Base-by-base conservation (phyloP, 2,329 filamentous ascomycete species). In the Aspergillaceae sp. region DNA sequence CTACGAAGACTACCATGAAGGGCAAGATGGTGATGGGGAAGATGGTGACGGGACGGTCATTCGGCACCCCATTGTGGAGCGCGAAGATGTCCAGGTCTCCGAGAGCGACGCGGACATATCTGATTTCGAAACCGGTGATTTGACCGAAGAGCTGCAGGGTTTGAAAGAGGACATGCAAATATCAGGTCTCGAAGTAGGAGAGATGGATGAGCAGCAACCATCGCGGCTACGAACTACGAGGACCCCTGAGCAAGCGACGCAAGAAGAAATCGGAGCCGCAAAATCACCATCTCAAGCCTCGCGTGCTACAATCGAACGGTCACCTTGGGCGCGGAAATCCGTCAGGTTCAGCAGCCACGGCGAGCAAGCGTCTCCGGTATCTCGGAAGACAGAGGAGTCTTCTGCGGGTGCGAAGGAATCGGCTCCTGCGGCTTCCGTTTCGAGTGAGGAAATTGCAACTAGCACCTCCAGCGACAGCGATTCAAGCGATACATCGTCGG, bases 61-160 rank as follows among this genome's bases (percentile, higher is more conserved):
- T 43, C 58, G 63, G 35, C 63, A 67, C 43, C 50, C 57, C 4
- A 38, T 60, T 37, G 56, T 64, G 29, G 36, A 38, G 27, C 26
- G 36, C 5, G 11, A 58, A 2, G 56, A 61, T 42, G 51, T 56
- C 40, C 42, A 64, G 48, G 51, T 48, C 8, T 52, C 51, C 3
- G 62, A 66, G 3, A 63, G 62, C 29, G 64, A 65, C 36, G 51
- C 45, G 4, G 58, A 61, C 6, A 45, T 51, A 28, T 60, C 57
- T 27, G 67, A 65, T 4, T 43, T 53, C 33, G 63, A 66, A 9
- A 60, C 57, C 10, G 67, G 66, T 19, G 67, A 73, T 45, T 49
- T 73, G 3, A 59, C 60, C 8, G 65, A 73, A 28, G 73, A 76
- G 46, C 59, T 75, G n/a, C 61, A 69, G 40, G 66, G 68, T 28